These are phyloP conservation scores for Hypomyces perniciosus DNA, from an alignment of 2,329 filamentous ascomycete genomes.

Conservation along the genomic window DNA sequence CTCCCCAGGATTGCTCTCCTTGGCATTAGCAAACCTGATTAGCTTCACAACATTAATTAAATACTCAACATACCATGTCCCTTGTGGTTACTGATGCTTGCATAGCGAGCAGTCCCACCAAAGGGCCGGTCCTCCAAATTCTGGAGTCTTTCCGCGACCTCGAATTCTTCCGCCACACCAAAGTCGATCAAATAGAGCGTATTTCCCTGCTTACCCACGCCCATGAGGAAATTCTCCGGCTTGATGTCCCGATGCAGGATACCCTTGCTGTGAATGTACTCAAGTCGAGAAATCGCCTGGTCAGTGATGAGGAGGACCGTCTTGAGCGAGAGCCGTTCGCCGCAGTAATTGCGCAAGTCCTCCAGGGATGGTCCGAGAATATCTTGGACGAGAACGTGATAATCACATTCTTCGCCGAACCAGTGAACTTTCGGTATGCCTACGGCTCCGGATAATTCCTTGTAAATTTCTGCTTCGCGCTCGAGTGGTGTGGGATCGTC, in stretches of 20 bases:
- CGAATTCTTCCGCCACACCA: neutral
- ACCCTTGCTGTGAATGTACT: conserved; percentile 9
- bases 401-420: conserved; percentile 17
- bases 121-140: neutral
- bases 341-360: conserved; percentile 45
- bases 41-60: neutral
- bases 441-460: conserved; percentile 10
- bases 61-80: neutral
- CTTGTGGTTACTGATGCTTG: neutral
- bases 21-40: neutral
- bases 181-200: conserved; percentile 10
- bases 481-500: conserved; percentile 2
- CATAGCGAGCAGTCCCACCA: neutral
- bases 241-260: conserved; percentile 9
- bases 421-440: conserved; percentile 17
- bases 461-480: conserved; percentile 12
- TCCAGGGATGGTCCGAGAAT: conserved; percentile 56
- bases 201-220: conserved; percentile 5
- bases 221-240: conserved; percentile 12
- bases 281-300: conserved; percentile 7
- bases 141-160: neutral
- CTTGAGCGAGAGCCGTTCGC: conserved; percentile 10
- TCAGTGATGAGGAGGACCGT: conserved; percentile 12
- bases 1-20: neutral
- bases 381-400: conserved; percentile 17